These are phyloP conservation scores for Suillus placidus DNA, from an alignment of 768 basidiomycete species.

Conservation along the genomic window DNA sequence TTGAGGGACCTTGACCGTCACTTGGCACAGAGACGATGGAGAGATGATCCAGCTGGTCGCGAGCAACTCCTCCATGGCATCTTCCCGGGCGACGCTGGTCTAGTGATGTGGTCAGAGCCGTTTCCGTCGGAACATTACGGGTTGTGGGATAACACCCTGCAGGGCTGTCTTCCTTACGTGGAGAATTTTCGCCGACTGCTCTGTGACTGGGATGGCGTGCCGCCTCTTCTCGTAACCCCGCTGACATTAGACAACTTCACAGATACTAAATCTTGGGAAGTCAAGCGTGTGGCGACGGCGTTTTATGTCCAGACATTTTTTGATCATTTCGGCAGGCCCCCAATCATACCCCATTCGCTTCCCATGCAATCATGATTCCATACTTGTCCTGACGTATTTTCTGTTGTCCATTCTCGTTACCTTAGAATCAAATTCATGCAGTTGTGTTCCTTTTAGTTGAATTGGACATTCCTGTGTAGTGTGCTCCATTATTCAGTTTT, in stretches of 20 bases:
- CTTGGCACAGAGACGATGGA: not conserved
- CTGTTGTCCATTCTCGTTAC: not conserved
- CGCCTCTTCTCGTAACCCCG: not conserved
- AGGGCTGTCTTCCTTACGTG: conserved; percentile 1
- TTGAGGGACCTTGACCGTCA: conserved; percentile 11
- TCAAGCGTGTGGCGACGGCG: not conserved
- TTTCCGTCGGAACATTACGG: not conserved
- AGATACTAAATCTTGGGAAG: not conserved
- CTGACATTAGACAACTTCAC: not conserved
- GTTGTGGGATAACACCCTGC: not conserved
- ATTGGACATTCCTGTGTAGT: too few species aligned
- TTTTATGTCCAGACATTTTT: conserved; percentile 14
- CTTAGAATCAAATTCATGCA: not conserved
- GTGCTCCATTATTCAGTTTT: not conserved
- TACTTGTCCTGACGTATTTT: not conserved
- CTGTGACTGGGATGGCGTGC: conserved; percentile 1
- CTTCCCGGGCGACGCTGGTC: conserved; percentile 10
- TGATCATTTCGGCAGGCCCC: conserved; percentile 7
- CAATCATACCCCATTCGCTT: not conserved
- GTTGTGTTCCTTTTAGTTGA: not conserved
- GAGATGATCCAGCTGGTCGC: not conserved
- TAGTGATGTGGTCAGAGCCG: conserved; percentile 8
- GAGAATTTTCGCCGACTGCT: conserved; percentile 6
- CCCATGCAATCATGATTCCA: conserved; percentile 5
- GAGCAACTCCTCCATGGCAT: conserved; percentile 3